Conservation (phyloP, 805 yeast genomes). For the Cyberlindnera bimundalis region DNA sequence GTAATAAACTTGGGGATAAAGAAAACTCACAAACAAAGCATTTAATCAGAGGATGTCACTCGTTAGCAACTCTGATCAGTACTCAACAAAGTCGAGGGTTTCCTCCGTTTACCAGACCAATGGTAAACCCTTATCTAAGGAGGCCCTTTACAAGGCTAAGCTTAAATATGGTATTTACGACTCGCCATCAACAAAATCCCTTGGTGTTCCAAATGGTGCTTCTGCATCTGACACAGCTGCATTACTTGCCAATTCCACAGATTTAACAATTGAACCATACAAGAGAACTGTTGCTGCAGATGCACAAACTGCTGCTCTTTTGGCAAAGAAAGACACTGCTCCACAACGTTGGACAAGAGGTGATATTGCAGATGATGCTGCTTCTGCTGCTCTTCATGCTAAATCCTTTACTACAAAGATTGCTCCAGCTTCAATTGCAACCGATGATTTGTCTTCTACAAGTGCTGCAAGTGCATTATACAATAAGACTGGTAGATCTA, state of each 20-base stretch:
- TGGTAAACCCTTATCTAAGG: slow-evolving; percentile 69
- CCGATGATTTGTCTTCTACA: slow-evolving; percentile 7
- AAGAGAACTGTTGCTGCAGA: slow-evolving; percentile 57
- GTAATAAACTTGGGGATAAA: neutral
- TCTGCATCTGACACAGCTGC: slow-evolving; percentile 75
- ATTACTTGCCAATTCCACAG: slow-evolving; percentile 64
- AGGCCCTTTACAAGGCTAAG: slow-evolving; percentile 73
- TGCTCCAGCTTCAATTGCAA: neutral
- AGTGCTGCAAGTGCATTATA: slow-evolving; percentile 25
- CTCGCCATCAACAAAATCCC: slow-evolving; percentile 42
- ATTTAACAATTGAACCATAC: slow-evolving; percentile 61
- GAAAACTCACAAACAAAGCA: no score
- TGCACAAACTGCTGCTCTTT: slow-evolving; percentile 63
- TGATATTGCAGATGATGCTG: slow-evolving; percentile 46
- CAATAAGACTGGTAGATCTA: slow-evolving; percentile 37
- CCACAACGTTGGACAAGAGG: slow-evolving; percentile 50
- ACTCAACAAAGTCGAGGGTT: slow-evolving; percentile 17
- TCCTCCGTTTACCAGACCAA: slow-evolving; percentile 57
- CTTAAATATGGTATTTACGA: slow-evolving; percentile 63
- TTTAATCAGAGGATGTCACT: no score
- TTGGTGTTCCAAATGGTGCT: slow-evolving; percentile 59
- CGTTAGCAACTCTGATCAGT: slow-evolving; percentile 19
- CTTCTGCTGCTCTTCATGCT: slow-evolving; percentile 39
- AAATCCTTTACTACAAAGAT: slow-evolving; percentile 3
- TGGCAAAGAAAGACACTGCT: slow-evolving; percentile 43